Percentiles rank a stretch among this genome's conserved stretches.
Conservation (phyloP, 1,139 yeast species). For the Candida smagusa region DNA sequence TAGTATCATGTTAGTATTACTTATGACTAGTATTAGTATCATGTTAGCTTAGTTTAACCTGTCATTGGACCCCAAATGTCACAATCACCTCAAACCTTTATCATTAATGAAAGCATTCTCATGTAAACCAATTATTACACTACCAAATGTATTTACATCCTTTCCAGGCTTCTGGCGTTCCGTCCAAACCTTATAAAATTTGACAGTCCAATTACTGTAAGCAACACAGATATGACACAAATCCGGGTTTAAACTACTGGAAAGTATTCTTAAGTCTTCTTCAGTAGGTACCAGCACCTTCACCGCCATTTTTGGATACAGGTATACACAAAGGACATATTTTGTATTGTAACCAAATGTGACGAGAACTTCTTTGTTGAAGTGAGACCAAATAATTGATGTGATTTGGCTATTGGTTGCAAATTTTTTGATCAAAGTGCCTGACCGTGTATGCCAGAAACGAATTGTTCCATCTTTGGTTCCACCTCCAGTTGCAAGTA, state of each 20-base stretch:
- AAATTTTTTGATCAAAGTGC: constrained; percentile 56
- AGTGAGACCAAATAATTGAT: constrained; percentile 70
- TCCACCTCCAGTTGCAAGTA: constrained; percentile 47
- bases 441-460: constrained; percentile 82
- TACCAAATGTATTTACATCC: constrained; percentile 41
- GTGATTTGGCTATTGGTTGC: constrained; percentile 75
- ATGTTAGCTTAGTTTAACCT: too few species aligned
- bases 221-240: constrained; percentile 63
- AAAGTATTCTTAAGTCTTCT: constrained; percentile 54
- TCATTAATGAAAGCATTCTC: constrained; percentile 24
- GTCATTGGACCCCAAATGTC: too few species aligned
- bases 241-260: constrained; percentile 68
- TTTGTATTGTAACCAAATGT: constrained; percentile 72
- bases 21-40: too few species aligned
- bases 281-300: constrained; percentile 50
- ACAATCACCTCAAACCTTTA: too few species aligned
- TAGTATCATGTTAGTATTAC: too few species aligned
- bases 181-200: constrained; percentile 64
- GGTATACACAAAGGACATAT: constrained; percentile 52
- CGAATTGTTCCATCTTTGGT: constrained; percentile 46
- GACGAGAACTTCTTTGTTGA: constrained; percentile 61
- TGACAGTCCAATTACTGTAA: constrained; percentile 69
- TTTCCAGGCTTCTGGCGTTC: constrained; percentile 7
- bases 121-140: constrained; percentile 53
- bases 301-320: constrained; percentile 62